Base-by-base conservation (phyloP, 352 stramenopile genomes). In the Globisporangium middletonii region DNA sequence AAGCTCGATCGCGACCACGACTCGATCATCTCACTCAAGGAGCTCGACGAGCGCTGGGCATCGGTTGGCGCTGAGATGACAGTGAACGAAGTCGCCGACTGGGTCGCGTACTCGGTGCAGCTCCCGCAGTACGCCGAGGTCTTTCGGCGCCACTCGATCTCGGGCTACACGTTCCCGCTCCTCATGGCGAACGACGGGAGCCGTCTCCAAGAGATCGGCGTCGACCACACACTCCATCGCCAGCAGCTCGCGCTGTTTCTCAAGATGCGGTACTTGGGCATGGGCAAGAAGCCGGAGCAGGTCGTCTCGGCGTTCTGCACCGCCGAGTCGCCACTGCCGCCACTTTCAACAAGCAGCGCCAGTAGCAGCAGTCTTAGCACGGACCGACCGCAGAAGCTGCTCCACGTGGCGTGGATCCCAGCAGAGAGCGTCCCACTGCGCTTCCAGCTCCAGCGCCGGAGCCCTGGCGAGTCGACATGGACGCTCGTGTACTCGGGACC, bases 1-100 rank as follows among this genome's bases (percentile, higher is more conserved):
- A 89, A 91, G 62, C 64, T 94, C 8, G 84, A 94, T 52, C 66
- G 77, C 16, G 79, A 94, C 52, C 69, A 86, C 19, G 84, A 94
- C 57, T 86, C 82, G 23, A 62, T 91, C 43, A 91, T 94, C 30
- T 94, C 84, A 50, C 74, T 83, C 47, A 74, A 88, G 53, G 84
- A 94, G 65, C 71, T 94, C 50, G 84, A 94, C 54, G 79, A 86
- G 49, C 82, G 82, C 5, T 94, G 82, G 82, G 84, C 92, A 44
- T 50, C 64, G 11, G 75, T 94, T 2, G 84, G 84, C 0, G 77
- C 84, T n/a, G 84, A 94, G 57, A 94, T 94, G 84, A 94, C 82
- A 0, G 84, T 94, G 13, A 69, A 64, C 23, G 84, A 94, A 49
- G 84, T 94, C 51, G 77, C 79, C 0, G 84, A 94, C 58, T 94